Base-by-base conservation (phyloP, 2,329 filamentous ascomycete species). In the Sporothrix mexicana region DNA sequence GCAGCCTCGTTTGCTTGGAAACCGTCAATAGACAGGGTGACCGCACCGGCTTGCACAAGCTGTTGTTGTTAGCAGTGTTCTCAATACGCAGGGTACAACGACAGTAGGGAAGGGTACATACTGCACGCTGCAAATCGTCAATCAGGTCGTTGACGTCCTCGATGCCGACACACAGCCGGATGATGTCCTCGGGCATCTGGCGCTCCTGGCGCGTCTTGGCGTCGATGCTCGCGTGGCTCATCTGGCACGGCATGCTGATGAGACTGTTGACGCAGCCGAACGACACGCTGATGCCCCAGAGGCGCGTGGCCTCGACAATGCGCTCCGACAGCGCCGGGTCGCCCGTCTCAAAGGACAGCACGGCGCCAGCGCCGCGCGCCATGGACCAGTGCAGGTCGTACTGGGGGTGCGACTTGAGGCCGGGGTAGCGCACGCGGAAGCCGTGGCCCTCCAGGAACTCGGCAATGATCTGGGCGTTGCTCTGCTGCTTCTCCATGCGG, bases 161-260 rank as follows among this genome's bases (percentile, higher is more conserved):
- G 78, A 99, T 99, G 62, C 96, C 96, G 61, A 99, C 94, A 79
- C 96, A 99, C 72, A 99, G 83, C 72, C 96, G 88, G 78, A 99
- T 98, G 74, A 99, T 92, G 81, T 99, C 96, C 83, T 99, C 96
- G 12, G 96, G 96, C 90, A 99, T 92, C 76, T 95, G 91, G 76
- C 95, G 88, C 83, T 97, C 94, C 78, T 90, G 87, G 77, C 96
- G 87, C 70, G 95, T 98, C 85, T 97, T 97, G 73, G 94, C 93
- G 80, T 98, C 96, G 79, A 99, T 99, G 80, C 94, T 97, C 53
- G 96, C 96, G 83, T 99, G 96, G 83, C 95, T 98, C 97, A 99
- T 99, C 79, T 95, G 94, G 84, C 96, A 99, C 9, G 96, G 95
- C 95, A 99, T 98, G 84, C 95, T 98, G 82, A 99, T 99, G 81